Conservation (phyloP, 495 filamentous ascomycete genomes). For the Aspergillus funiculosus region DNA sequence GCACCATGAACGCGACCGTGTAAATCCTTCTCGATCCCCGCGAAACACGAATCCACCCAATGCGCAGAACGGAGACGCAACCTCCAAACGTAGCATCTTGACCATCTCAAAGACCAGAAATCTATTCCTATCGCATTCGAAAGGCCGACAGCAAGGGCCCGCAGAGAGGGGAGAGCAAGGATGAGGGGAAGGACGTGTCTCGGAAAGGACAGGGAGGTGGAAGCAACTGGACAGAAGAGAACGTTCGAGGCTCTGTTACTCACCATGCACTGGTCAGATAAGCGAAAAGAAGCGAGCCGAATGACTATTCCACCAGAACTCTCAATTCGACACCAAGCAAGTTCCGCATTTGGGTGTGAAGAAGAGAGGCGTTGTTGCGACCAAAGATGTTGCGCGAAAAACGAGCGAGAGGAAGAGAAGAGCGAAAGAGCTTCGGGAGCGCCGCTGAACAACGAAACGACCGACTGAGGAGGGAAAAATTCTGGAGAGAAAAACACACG, state of each 20-base stretch:
- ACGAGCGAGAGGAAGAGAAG: slow-evolving; percentile 10
- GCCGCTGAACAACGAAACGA: slow-evolving; percentile 14
- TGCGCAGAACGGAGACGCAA: slow-evolving; percentile 2
- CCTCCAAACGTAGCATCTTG: background rate
- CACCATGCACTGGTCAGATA: slow-evolving; percentile 28
- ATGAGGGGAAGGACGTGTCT: slow-evolving; percentile 7
- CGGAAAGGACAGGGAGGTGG: slow-evolving; percentile 13
- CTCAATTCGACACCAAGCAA: slow-evolving; percentile 19
- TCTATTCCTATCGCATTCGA: background rate
- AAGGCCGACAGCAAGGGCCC: background rate
- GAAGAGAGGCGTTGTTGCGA: slow-evolving; percentile 16
- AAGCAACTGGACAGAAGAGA: slow-evolving; percentile 17
- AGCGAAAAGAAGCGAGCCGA: slow-evolving; percentile 29
- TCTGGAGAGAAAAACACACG: slow-evolving; percentile 5
- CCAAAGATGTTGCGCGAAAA: slow-evolving; percentile 22
- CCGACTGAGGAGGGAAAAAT: too few species aligned
- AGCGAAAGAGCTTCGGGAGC: slow-evolving; percentile 16
- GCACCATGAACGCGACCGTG: slow-evolving; percentile 19
- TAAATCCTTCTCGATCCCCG: slow-evolving; percentile 6
- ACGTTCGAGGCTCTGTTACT: slow-evolving; percentile 25
- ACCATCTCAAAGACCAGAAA: background rate
- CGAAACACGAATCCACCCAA: slow-evolving; percentile 2
- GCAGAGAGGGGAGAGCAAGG: slow-evolving; percentile 1
- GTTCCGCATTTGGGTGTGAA: slow-evolving; percentile 20
- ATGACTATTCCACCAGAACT: slow-evolving; percentile 27